Evolutionary conservation across 306 rosid genomes (phyloP), one percentile per base, ranked within the genome.

Genomic region (Sindora glabra): DNA sequence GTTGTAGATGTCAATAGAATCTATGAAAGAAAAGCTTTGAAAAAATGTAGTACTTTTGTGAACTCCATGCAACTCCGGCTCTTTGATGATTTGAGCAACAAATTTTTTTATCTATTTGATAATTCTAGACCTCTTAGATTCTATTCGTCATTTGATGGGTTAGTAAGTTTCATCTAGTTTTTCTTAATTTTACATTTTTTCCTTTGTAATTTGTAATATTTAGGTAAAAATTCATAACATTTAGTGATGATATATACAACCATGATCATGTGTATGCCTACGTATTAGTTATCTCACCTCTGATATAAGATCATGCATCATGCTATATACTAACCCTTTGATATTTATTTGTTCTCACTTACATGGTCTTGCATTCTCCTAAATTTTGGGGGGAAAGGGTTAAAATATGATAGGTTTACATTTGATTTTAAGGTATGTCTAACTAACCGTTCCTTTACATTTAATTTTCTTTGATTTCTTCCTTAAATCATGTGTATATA

Each of bases 101-200:
- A 83, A 74, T 23, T 90, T 59, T 71, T 87, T 14, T 83, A 77
- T 77, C 82, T 87, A 33, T 10, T 30, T 22, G 86, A 90, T 45
- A 62, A 85, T 77, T 81, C 84, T 29, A 74, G 57, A 57, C 86
- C 82, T n/a, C 79, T 91, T 16, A 87, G 86, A 4, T 91, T 79
- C 69, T 91, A 87, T 53, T 85, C 91, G 6, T 96, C 97, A 15
- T 56, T 79, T n/a, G 78, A 87, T 59, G 97, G 96, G 96, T 90
- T 25, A 33, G 67, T 45, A 13, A 3, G 16, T 32, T 19, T 60
- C 6, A 3, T 48, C 6, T n/a, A n/a, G 36, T 2, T 36, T 14
- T 45, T 67, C 1, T 48, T 18, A 14, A 5, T 59, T 26, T 54
- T 8, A 14, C 2, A 19, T 3, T 1, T 14, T 18, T 26, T 38